A percentile compares a stretch with the other conserved stretches of the same genome.
Evolutionary conservation across 2,329 filamentous ascomycete species (phyloP).

Genomic region (Epicoccum sorghinum): DNA sequence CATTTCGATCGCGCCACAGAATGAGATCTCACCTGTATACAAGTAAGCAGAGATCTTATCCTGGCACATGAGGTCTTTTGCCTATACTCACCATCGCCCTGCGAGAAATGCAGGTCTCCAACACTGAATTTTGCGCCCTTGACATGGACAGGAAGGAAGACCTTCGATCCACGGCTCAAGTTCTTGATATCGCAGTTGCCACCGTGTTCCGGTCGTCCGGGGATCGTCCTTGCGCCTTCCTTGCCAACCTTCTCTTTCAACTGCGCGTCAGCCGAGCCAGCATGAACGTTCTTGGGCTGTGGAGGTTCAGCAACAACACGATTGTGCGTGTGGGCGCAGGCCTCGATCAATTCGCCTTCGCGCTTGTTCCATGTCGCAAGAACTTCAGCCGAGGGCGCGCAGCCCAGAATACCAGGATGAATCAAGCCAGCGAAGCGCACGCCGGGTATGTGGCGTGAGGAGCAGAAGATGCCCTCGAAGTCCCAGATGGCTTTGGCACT

Average conservation of each 20-base stretch:
- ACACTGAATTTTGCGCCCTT: conserved; percentile 87
- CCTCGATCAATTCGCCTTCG: conserved; percentile 78
- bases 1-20: conserved; percentile 83
- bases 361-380: conserved; percentile 83
- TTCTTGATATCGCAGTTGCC: conserved; percentile 95
- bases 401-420: conserved; percentile 89
- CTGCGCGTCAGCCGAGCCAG: conserved; percentile 65
- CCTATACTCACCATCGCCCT: conserved; percentile 74
- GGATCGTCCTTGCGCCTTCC: conserved; percentile 85
- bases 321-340: conserved; percentile 64
- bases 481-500: conserved; percentile 79
- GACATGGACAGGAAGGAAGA: conserved; percentile 88
- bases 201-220: conserved; percentile 82
- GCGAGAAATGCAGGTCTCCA: conserved; percentile 84
- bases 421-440: conserved; percentile 89
- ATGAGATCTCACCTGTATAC: conserved; percentile 69
- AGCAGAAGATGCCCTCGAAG: conserved; percentile 80
- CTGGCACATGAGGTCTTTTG: too few relatives aligned
- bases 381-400: conserved; percentile 79
- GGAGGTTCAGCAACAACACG: conserved; percentile 81
- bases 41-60: not conserved
- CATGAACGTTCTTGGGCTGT: conserved; percentile 72
- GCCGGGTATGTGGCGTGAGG: conserved; percentile 73
- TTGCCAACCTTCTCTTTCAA: conserved; percentile 70
- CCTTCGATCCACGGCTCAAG: conserved; percentile 76